These are phyloP conservation scores for Strombidium stylifer DNA, from an alignment of 73 alveolate species.

Conservation along the genomic window DNA sequence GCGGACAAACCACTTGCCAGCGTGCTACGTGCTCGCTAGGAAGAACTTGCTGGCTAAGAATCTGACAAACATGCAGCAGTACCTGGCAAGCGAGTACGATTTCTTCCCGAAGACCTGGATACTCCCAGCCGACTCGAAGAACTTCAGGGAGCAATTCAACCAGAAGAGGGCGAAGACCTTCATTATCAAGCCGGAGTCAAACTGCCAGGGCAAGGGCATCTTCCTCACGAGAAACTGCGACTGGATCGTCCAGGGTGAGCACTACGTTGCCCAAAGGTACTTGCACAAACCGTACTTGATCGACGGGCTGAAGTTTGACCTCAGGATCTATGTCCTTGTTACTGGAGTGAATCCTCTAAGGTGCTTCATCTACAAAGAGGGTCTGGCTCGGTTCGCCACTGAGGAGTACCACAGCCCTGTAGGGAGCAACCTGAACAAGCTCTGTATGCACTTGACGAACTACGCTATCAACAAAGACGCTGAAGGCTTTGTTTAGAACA, in stretches of 20 bases:
- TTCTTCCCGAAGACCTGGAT: constrained; percentile 91
- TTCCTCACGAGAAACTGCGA: constrained; percentile 68
- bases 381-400: constrained; percentile 96
- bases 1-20: constrained; percentile 87
- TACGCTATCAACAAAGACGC: constrained; percentile 84
- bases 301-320: constrained; percentile 91
- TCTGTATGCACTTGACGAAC: constrained; percentile 89
- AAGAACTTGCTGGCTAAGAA: constrained; percentile 76
- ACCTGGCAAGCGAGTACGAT: constrained; percentile 68
- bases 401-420: constrained; percentile 78
- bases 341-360: constrained; percentile 94
- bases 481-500: constrained; percentile 70
- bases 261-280: constrained; percentile 84
- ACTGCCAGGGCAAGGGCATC: constrained; percentile 86
- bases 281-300: constrained; percentile 88
- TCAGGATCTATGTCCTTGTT: constrained; percentile 91
- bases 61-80: constrained; percentile 68
- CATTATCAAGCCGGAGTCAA: constrained; percentile 81
- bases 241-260: constrained; percentile 69
- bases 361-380: constrained; percentile 89
- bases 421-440: constrained; percentile 66
- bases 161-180: constrained; percentile 69
- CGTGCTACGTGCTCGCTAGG: constrained; percentile 77
- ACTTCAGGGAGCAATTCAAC: constrained; percentile 58
- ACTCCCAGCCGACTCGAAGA: constrained; percentile 75